Evolutionary conservation across 805 yeast genomes (phyloP), one percentile per base, ranked within the genome.

Genomic region (Yarrowia deformans): DNA sequence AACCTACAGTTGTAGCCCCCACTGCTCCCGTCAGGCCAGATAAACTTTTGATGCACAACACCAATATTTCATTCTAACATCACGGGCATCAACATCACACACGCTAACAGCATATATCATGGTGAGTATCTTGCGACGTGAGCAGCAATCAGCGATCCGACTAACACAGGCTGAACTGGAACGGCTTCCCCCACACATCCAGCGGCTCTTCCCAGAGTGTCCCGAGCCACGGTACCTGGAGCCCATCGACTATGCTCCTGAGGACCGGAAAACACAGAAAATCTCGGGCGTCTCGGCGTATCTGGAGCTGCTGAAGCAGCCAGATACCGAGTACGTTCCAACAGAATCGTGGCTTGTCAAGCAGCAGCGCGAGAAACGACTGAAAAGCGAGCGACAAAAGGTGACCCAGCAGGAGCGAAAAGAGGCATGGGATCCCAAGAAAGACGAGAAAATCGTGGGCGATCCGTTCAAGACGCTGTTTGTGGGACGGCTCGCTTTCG

Each of bases 381-480:
- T 72, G 52, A 76, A 74, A 55, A 72, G 69, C 37, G 70, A 68
- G 50, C 70, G 70, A 18, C 73, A 72, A 46, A 73, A 74, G 64
- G 75, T 74, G 67, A 71, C 75, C 37, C 71, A 86, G 37, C 79
- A 82, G 40, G 74, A 78, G 10, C 81, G 78, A 23, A 71, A 80
- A 14, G 69, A 74, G 2, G 70, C 75, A 2, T 81, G 90, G 90
- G 78, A 86, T 67, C 92, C 93, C 0, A 75, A 77, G 3, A 73
- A 76, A 0, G 93, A 89, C 73, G 84, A 86, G 0, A 83, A 87
- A 52, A 80, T 87, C 14, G 77, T 79, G 19, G 90, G 89, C 0
- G 96, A 92, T 75, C 97, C 97, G 0, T 87, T 84, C 74, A 81
- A 82, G 70, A 94, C 98, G 0, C 82, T 94, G 3, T 92, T 95